These are phyloP conservation scores for Auriscalpium orientale DNA, from an alignment of 768 basidiomycete species.

Conservation along the genomic window DNA sequence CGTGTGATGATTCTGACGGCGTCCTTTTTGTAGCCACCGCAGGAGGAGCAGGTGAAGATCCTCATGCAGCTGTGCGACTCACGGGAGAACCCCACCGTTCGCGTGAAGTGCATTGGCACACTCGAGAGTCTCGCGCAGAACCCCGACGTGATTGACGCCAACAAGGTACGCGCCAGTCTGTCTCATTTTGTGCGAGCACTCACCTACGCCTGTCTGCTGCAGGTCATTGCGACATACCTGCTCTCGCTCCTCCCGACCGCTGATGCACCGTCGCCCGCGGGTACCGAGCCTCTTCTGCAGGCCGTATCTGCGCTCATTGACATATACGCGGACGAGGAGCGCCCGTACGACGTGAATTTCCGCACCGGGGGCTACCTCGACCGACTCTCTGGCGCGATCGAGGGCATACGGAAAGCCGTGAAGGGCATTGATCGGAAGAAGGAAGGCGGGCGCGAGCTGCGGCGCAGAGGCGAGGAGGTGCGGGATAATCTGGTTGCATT, in stretches of 20 bases:
- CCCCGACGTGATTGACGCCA: conserved; percentile 54
- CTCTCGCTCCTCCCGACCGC: conserved; percentile 52
- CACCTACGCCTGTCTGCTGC: neutral
- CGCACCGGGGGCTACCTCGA: conserved; percentile 50
- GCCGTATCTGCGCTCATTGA: conserved; percentile 80
- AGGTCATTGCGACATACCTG: conserved; percentile 62
- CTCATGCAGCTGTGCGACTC: conserved; percentile 61
- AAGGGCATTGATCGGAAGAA: conserved; percentile 60
- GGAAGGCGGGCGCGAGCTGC: conserved; percentile 57
- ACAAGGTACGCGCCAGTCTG: conserved; percentile 37
- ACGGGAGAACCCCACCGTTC: conserved; percentile 44
- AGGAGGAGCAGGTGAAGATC: conserved; percentile 52
- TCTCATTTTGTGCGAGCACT: neutral
- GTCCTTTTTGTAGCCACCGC: conserved; percentile 37
- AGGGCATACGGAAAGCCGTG: conserved; percentile 54
- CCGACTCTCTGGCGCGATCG: conserved; percentile 49
- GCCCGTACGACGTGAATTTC: conserved; percentile 79
- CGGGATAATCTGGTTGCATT: conserved; percentile 72
- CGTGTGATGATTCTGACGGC: neutral
- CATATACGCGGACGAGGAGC: conserved; percentile 84
- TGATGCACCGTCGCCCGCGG: conserved; percentile 31
- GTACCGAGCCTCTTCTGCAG: conserved; percentile 69
- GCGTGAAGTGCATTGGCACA: conserved; percentile 79
- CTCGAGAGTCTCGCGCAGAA: conserved; percentile 78
- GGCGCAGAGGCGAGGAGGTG: conserved; percentile 66